These are phyloP conservation scores for Waltergamsia citrina DNA, from an alignment of 2,329 filamentous ascomycete species.

Conservation along the genomic window DNA sequence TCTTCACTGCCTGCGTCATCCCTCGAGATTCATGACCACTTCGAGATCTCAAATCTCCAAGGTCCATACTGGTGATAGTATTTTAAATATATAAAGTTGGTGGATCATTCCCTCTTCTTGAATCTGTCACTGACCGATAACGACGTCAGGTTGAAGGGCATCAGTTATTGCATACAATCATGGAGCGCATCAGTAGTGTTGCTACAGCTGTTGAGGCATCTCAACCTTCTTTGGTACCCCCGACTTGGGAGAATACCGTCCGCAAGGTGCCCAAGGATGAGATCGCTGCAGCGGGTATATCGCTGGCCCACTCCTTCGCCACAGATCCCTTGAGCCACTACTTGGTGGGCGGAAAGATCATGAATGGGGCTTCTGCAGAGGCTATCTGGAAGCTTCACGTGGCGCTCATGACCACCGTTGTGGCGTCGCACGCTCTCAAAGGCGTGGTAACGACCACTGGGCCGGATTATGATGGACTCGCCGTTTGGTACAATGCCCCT, in stretches of 20 bases:
- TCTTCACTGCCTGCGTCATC: conserved; percentile 46
- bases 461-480: conserved; percentile 66
- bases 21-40: conserved; percentile 46
- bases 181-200: conserved; percentile 28
- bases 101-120: too few species aligned
- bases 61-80: conserved; percentile 48
- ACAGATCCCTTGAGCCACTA: conserved; percentile 67
- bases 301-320: conserved; percentile 69
- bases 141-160: conserved; percentile 7
- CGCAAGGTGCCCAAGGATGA: conserved; percentile 57
- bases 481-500: conserved; percentile 56
- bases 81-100: conserved; percentile 40
- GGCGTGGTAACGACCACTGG: conserved; percentile 69
- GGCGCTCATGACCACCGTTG: conserved; percentile 68
- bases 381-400: conserved; percentile 69
- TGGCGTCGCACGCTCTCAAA: conserved; percentile 64
- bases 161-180: conserved; percentile 18
- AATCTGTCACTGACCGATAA: too few species aligned
- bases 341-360: conserved; percentile 63
- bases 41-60: conserved; percentile 44
- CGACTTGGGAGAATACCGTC: conserved; percentile 43
- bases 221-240: conserved; percentile 37
- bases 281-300: conserved; percentile 60
- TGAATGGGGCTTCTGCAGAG: conserved; percentile 51
- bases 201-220: conserved; percentile 18